Base-by-base conservation (phyloP, 257 asterid genomes). In the Coffea canephora region DNA sequence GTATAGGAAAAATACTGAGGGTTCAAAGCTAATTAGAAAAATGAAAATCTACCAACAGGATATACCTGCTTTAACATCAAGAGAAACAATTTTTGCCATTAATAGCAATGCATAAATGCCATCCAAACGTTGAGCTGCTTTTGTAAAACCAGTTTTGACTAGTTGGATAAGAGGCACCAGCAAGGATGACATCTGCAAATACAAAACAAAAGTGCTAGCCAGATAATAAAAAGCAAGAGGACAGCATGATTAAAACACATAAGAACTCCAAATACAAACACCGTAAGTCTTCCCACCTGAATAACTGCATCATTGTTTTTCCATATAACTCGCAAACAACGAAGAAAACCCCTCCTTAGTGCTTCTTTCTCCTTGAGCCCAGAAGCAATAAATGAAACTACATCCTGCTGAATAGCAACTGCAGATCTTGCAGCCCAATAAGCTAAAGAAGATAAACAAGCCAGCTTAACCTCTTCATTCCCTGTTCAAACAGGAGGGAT, bases 281-380 rank as follows among this genome's bases (percentile, higher is more conserved):
- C 4, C 59, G 15, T 31, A 77, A 14, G 68, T 21, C 18, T 79
- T 25, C 88, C 79, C 83, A 94, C 98, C 96, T 59, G 85, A 73
- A 82, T 74, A 83, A 96, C 91, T 13, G 92, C 90, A 81, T 96
- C 98, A 78, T 84, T 45, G 84, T 91, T 96, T 87, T 87, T 89
- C 84, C 90, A 90, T 78, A 96, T 77, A 70, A 88, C 80, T 77
- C 89, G 90, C 84, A 96, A 79, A 86, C 92, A 92, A 77, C 97
- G 99, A 84, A 96, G 98, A 84, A 91, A 90, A 73, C 93, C 97
- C 89, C 93, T 94, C 84, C 97, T 88, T 80, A 96, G 87, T 31
- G 89, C 74, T 85, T 96, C 99, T 91, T 94, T 96, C 91, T 96
- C 99, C 85, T 91, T 96, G 79, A 96, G 87, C 70, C 99, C 99